Evolutionary conservation across 345 rosid species (phyloP).

Genomic region (Eutrema heterophyllum): DNA sequence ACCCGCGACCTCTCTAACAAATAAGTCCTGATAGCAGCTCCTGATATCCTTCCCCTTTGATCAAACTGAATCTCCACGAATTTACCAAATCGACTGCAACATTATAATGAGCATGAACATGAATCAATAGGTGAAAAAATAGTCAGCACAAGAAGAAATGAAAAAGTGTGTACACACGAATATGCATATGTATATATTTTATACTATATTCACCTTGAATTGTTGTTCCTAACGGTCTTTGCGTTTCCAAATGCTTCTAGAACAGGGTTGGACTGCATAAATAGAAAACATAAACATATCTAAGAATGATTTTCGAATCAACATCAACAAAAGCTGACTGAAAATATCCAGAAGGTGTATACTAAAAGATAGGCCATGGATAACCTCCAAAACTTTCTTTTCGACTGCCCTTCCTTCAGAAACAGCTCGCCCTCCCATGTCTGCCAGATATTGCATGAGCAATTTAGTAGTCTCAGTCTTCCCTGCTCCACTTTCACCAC

Average conservation of each 20-base stretch:
- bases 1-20: constrained; percentile 97
- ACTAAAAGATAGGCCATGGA: constrained; percentile 1
- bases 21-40: constrained; percentile 98
- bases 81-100: constrained; percentile 93
- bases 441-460: constrained; percentile 96
- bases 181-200: background rate
- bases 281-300: constrained; percentile 18
- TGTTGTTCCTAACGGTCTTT: constrained; percentile 95
- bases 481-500: constrained; percentile 99
- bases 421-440: constrained; percentile 99
- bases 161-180: background rate
- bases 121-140: constrained; percentile 2
- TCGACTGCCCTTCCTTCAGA: constrained; percentile 91
- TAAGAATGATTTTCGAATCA: background rate
- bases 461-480: constrained; percentile 95
- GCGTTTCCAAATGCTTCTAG: constrained; percentile 99
- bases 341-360: background rate
- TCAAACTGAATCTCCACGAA: constrained; percentile 99
- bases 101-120: constrained; percentile 28
- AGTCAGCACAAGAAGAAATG: constrained; percentile 9
- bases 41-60: constrained; percentile 77
- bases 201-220: constrained; percentile 64
- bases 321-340: background rate
- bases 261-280: constrained; percentile 94
- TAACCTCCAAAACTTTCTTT: constrained; percentile 97